Percentiles rank a stretch among this genome's conserved stretches.
phyloP scores from a whole-genome alignment of 176 grass and related monocot species.

The Bothriochloa decipiens region DNA sequence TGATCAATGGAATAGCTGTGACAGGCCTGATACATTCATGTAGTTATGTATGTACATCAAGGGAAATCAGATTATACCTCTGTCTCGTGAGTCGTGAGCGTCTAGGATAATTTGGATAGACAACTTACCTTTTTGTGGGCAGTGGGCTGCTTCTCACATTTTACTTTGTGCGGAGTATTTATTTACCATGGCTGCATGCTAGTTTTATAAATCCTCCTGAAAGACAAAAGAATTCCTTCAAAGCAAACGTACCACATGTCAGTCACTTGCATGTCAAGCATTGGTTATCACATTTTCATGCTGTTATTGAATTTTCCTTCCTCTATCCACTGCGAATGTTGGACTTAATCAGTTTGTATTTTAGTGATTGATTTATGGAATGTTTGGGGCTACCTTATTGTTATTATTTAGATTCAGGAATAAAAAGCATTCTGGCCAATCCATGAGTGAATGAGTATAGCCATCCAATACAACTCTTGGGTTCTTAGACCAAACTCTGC shows the following conservation, averaged over 20 bases:
- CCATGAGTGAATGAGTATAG: background rate
- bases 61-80: background rate
- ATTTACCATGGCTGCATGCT: slow-evolving; percentile 27
- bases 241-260: background rate
- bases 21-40: background rate
- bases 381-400: background rate
- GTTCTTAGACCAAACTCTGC: background rate
- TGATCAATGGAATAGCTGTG: background rate
- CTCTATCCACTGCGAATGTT: background rate
- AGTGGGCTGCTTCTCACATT: background rate
- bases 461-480: background rate
- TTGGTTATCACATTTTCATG: background rate
- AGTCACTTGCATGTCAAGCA: background rate
- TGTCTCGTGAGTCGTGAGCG: background rate
- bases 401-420: background rate
- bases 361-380: background rate
- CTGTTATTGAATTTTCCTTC: background rate
- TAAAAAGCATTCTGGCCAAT: background rate
- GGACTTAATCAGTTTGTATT: background rate
- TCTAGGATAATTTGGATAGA: slow-evolving; percentile 12
- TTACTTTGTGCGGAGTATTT: background rate
- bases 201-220: background rate
- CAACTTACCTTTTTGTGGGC: background rate
- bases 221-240: background rate
- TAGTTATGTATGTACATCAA: background rate